Conservation (phyloP, 2,329 filamentous ascomycete genomes). For the Cryphonectria parasitica region DNA sequence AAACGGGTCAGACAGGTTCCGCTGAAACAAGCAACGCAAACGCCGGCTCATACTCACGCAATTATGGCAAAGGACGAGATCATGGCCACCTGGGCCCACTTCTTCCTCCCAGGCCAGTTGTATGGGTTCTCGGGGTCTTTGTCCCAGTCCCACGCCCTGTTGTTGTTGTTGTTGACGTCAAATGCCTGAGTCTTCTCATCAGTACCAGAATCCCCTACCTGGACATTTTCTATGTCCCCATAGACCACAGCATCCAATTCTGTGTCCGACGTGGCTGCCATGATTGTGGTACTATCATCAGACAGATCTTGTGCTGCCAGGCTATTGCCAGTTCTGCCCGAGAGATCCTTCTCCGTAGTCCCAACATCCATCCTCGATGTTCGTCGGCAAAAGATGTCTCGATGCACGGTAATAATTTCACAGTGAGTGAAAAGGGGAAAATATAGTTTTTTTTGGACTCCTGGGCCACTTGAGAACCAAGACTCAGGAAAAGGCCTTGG, state of each 20-base stretch:
- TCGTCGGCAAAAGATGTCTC: background rate
- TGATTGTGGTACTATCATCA: conserved; percentile 5
- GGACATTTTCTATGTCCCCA: background rate
- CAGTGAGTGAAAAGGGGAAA: background rate
- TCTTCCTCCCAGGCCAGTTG: conserved; percentile 52
- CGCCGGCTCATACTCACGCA: conserved; percentile 38
- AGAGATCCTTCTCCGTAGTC: background rate
- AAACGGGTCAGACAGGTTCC: background rate
- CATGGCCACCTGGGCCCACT: conserved; percentile 45
- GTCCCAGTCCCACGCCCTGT: conserved; percentile 38
- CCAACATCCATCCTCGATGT: background rate
- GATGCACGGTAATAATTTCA: background rate
- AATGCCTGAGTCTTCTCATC: background rate
- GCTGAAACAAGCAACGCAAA: background rate
- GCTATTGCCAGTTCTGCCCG: background rate
- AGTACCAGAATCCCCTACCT: background rate
- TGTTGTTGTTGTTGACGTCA: conserved; percentile 1
- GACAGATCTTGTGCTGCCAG: background rate
- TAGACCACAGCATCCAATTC: background rate
- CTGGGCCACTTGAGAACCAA: background rate
- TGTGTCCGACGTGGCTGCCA: background rate
- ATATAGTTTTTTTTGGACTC: background rate
- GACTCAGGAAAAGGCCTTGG: background rate
- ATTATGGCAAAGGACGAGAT: conserved; percentile 46
- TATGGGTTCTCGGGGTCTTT: conserved; percentile 51